Percentiles rank a stretch among this genome's conserved stretches.
phyloP scores from a whole-genome alignment of 345 rosid species.

The Adansonia digitata region DNA sequence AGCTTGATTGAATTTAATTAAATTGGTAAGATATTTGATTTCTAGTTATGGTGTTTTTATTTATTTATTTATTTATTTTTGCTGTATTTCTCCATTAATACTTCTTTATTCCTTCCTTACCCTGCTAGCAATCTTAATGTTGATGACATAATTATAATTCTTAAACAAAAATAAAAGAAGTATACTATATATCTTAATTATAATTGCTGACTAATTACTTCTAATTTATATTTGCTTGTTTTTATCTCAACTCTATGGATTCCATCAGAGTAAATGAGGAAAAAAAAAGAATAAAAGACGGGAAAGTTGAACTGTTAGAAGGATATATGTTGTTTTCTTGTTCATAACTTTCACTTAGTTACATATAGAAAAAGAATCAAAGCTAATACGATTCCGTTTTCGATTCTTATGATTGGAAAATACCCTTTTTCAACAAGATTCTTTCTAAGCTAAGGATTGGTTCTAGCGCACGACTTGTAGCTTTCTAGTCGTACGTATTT shows the following conservation, averaged over 20 bases:
- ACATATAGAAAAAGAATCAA: no score
- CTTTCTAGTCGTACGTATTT: conserved; percentile 6
- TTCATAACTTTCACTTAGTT: not conserved
- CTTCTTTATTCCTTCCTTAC: not conserved
- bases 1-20: not conserved
- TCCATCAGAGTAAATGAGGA: not conserved
- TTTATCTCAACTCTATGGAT: not conserved
- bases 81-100: not conserved
- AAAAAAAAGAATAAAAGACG: not conserved
- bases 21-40: not conserved
- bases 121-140: not conserved
- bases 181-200: not conserved
- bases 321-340: not conserved
- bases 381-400: no score
- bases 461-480: not conserved
- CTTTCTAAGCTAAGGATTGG: not conserved
- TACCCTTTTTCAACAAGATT: not conserved
- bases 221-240: not conserved
- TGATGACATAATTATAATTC: not conserved
- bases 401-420: not conserved
- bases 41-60: not conserved
- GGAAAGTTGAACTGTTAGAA: conserved; percentile 7
- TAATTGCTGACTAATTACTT: not conserved
- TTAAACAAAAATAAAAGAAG: not conserved
- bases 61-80: not conserved